These are phyloP conservation scores for Pseudogymnoascus sp. DNA, from an alignment of 2,329 filamentous ascomycete species.

Conservation along the genomic window DNA sequence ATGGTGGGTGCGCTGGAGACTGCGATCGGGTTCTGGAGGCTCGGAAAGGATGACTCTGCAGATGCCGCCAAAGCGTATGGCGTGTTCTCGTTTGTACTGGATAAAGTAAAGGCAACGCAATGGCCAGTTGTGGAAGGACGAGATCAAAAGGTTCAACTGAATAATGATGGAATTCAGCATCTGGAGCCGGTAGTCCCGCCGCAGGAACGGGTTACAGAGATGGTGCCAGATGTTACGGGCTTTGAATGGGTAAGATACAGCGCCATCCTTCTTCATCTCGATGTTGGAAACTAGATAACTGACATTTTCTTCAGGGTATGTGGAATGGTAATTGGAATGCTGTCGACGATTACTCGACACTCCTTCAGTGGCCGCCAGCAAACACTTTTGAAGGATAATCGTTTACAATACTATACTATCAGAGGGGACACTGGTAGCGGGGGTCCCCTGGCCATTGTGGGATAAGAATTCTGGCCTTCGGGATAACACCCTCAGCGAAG, in stretches of 20 bases:
- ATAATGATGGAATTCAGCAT: not conserved
- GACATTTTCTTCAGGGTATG: not conserved
- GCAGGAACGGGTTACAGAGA: not conserved
- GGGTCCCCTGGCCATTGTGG: not conserved
- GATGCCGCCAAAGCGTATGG: conserved; percentile 14
- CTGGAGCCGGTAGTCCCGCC: not conserved
- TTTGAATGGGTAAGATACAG: conserved; percentile 3
- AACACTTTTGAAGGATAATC: not conserved
- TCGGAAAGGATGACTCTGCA: conserved; percentile 12
- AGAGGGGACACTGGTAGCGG: not conserved
- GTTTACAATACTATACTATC: not conserved
- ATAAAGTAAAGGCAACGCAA: conserved; percentile 8
- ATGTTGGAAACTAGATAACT: not conserved
- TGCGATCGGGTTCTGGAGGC: conserved; percentile 10
- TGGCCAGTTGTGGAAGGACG: not conserved
- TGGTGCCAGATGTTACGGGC: not conserved
- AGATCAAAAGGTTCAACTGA: not conserved
- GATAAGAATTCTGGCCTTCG: not conserved
- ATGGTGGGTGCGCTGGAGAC: conserved; percentile 13
- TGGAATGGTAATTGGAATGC: conserved; percentile 3
- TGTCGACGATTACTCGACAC: not conserved
- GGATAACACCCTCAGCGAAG: not conserved
- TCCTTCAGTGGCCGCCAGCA: not conserved
- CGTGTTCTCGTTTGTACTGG: conserved; percentile 14
- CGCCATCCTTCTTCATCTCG: not conserved